Base-by-base conservation (phyloP, 2,329 filamentous ascomycete genomes). In the Lasiodiplodia hormozganensis region DNA sequence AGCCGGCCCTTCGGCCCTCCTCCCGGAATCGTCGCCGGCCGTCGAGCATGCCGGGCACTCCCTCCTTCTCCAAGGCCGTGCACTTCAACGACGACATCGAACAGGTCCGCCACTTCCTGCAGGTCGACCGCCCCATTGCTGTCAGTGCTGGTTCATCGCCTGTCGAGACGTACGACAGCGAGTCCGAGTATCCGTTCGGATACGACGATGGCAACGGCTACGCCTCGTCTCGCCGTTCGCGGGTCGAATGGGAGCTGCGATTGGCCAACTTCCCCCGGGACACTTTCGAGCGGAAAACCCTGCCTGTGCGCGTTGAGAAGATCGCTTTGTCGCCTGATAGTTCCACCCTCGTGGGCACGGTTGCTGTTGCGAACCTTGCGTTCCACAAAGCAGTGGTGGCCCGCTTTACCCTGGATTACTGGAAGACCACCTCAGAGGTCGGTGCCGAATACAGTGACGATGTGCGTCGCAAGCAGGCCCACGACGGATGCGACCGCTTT, bases 391-490 rank as follows among this genome's bases (percentile, higher is more conserved):
- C 85, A 6, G 93, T 99, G 66, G 89, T 91, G n/a, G 95, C 93
- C 78, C 89, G 96, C 62, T 99, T 99, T 80, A 99, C 96, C 0
- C 87, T 97, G 57, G 96, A 99, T 79, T 96, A 97, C 82, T 99
- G 96, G 96, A 97, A 97, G 85, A 99, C 96, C 0, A 96, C 94
- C 0, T 99, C 96, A 0, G 96, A 99, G 78, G 92, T 98, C 1
- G 86, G 87, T 47, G 95, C 93, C n/a, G 94, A 97, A 74, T 99
- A 88, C 82, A 90, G 90, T 77, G 88, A 92, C 70, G 92, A 96
- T 80, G 87, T 95, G 56, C 88, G 89, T 53, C 88, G 88, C 34
- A 88, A 88, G 72, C 88, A 91, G 52, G 83, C 83, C 3, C 82
- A 87, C 25, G 85, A 91, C 73, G 89, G 90, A 58, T 90, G 91